Conservation (phyloP, 352 stramenopile species). For the Chloridella minuta region DNA sequence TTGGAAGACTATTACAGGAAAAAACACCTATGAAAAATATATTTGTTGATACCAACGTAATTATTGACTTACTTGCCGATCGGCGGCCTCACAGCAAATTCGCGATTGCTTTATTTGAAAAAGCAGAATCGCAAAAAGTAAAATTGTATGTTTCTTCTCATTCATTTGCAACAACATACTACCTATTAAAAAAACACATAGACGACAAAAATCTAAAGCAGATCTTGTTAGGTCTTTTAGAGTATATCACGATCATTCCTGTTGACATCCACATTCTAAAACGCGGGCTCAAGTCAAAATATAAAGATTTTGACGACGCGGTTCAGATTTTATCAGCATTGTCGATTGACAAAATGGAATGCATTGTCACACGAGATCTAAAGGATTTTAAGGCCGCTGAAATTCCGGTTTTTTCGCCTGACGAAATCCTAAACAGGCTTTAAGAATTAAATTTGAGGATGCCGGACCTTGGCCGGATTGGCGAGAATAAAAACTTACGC, state of each 20-base stretch:
- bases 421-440: background rate
- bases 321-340: background rate
- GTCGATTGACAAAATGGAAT: background rate
- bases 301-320: background rate
- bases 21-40: constrained; percentile 1
- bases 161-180: background rate
- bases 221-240: background rate
- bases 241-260: background rate
- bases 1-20: background rate
- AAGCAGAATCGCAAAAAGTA: background rate
- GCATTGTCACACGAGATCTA: background rate
- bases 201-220: background rate
- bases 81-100: background rate
- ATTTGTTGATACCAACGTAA: background rate
- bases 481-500: too few relatives aligned
- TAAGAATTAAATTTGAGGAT: too few relatives aligned
- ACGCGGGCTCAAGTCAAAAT: background rate
- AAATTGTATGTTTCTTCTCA: background rate
- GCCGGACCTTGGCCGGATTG: too few relatives aligned
- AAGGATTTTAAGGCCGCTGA: background rate
- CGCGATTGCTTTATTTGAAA: background rate
- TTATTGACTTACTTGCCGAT: background rate
- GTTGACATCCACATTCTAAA: background rate
- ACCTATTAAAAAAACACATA: constrained; percentile 9
- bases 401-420: background rate